Base-by-base conservation (phyloP, 1,284 basidiomycete species). In the Boletellus deceptivus region DNA sequence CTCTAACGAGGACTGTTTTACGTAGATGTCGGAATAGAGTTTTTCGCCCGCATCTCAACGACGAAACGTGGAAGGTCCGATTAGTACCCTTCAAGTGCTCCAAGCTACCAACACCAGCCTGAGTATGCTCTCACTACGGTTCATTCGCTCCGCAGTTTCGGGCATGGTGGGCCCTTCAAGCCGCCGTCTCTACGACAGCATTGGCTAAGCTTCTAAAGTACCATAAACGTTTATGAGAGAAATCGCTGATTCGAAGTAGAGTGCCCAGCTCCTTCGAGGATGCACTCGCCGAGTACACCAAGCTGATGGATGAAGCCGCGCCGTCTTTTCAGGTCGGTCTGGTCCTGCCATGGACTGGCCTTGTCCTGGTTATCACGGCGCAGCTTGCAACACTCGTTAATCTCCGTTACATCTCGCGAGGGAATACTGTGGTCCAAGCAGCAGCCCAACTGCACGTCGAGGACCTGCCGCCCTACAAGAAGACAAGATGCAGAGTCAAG, bases 351-450 rank as follows among this genome's bases (percentile, higher is more conserved):
- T n/a, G 10, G 22, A 18, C 1, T 1, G 2, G 16, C 14, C 3
- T 20, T 48, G 9, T 51, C 33, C 33, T 34, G 27, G 20, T 34
- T 17, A 6, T 46, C 11, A 18, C 2, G 6, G 33, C 17, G 8
- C 27, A 79, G 78, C 67, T 78, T 11, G 70, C 76, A 3, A 75
- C 76, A 1, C 69, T 80, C 8, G 75, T 80, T 43, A 73, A 78
- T 48, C 73, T 80, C n/a, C 77, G 80, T 54, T 70, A 75, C 50
- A 67, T 72, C 13, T 57, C 59, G 11, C 50, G 34, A 25, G 42
- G 18, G 39, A 49, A 41, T 5, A 50, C 41, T 3, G 38, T 42
- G 1, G 47, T 31, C 3, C 46, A 40, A 43, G 24, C 24, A 17
- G 25, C 16, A 14, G 6, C 33, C 4, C 42, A 42, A 29, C 9